Evolutionary conservation across 2,329 filamentous ascomycete species (phyloP).

Genomic region (Dactylella cylindrospora): DNA sequence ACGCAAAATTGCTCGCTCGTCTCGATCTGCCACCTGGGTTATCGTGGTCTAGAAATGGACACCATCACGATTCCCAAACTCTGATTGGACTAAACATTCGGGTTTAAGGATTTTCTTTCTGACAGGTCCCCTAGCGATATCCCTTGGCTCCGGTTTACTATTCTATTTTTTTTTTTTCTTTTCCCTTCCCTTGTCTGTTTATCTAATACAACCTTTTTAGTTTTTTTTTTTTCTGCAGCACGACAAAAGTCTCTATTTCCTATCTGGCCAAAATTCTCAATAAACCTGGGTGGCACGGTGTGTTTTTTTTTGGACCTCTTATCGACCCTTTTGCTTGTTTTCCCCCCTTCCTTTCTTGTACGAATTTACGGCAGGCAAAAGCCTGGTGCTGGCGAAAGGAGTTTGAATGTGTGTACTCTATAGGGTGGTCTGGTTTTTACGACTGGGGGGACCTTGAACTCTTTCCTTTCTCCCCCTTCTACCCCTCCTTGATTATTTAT

Average conservation of each 20-base stretch:
- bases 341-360: neutral
- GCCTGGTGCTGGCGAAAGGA: neutral
- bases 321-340: neutral
- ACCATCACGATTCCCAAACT: constrained; percentile 32
- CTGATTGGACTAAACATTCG: constrained; percentile 31
- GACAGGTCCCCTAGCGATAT: constrained; percentile 25
- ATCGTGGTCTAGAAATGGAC: constrained; percentile 23
- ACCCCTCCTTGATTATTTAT: too few species aligned
- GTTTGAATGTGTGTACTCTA: neutral
- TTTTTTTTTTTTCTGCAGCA: constrained; percentile 28
- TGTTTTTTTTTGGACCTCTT: constrained; percentile 20
- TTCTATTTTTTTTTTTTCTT: constrained; percentile 14
- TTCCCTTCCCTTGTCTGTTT: constrained; percentile 17
- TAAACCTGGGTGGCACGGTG: constrained; percentile 28
- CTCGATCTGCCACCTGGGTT: constrained; percentile 26
- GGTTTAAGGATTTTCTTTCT: constrained; percentile 25
- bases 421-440: too few species aligned
- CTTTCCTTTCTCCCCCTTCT: too few species aligned
- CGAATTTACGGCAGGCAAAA: neutral
- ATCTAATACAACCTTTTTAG: constrained; percentile 1
- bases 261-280: constrained; percentile 9
- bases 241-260: neutral
- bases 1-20: constrained; percentile 37
- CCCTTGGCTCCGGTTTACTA: constrained; percentile 2
- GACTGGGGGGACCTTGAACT: too few species aligned